Percentiles rank a stretch among this genome's conserved stretches.
Evolutionary conservation across 139 green algal species (phyloP).

Genomic region (Parachlorella kessleri): DNA sequence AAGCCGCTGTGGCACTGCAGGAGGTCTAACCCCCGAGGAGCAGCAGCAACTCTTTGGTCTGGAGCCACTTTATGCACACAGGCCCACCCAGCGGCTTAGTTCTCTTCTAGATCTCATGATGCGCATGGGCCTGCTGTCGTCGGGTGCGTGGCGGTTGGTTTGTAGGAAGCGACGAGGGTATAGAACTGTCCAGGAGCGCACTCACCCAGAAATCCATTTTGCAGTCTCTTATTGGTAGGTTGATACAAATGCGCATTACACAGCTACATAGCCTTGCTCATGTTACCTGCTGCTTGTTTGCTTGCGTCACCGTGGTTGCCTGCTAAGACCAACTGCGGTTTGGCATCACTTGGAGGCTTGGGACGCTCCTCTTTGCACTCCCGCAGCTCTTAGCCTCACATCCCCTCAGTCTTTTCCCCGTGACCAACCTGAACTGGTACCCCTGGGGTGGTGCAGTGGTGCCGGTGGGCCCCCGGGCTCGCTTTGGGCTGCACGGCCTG

Average conservation of each 20-base stretch:
- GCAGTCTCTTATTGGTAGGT: not conserved
- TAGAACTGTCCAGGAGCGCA: too few species aligned
- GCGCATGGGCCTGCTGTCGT: conserved; percentile 16
- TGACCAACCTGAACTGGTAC: too few species aligned
- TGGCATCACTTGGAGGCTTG: not conserved
- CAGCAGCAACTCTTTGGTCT: not conserved
- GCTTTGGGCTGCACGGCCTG: not conserved
- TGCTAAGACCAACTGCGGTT: not conserved
- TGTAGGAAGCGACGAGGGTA: too few species aligned
- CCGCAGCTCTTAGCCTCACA: too few species aligned
- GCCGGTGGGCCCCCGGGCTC: not conserved
- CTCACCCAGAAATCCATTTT: not conserved
- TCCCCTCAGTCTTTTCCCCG: too few species aligned
- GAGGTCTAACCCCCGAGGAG: not conserved
- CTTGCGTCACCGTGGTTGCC: too few species aligned
- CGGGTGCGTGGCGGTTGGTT: not conserved
- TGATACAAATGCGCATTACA: not conserved
- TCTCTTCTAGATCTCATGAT: conserved; percentile 25
- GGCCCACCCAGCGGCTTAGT: not conserved
- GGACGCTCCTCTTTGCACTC: too few species aligned
- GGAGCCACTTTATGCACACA: not conserved
- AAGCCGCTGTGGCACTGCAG: not conserved
- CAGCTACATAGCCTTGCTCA: too few species aligned
- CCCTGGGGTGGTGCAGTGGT: too few species aligned
- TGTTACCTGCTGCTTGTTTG: too few species aligned